Base-by-base conservation (phyloP, 768 basidiomycete species). In the Amanita muscaria region DNA sequence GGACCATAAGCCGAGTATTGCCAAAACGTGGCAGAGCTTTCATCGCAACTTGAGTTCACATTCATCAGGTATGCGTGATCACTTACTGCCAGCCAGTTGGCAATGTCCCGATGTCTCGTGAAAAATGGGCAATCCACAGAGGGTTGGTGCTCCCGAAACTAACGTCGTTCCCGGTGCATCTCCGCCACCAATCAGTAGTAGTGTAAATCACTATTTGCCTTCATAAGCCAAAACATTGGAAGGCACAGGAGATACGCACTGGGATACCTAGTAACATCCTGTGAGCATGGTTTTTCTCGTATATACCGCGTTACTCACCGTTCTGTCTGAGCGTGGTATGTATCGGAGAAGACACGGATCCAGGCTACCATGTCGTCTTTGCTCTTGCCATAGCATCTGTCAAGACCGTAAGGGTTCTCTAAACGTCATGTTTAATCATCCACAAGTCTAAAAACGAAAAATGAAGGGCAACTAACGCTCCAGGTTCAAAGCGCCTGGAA, bases 401-500 rank as follows among this genome's bases (percentile, higher is more conserved):
- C 62, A 5, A 62, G 65, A 21, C 73, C 74, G 50, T 58, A 57
- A 4, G 77, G 72, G 53, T 73, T 74, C 44, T 76, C 77, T 80
- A 46, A 34, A 24, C 15, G 32, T 18, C 32, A 21, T 15, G 50
- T 31, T 15, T 3, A 24, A 22, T 47, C 3, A 29, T 10, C 9
- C 19, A 44, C 21, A 5, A 6, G 12, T 6, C 27, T 29, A 30
- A 22, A 9, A 37, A 36, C n/a, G n/a, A n/a, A n/a, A n/a, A n/a
- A n/a, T n/a, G n/a, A n/a, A n/a, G n/a, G 7, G 9, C 16, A 3
- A 53, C 69, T 43, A 24, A 80, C 79, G 70, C 51, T 83, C 77
- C 41, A 83, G 73, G 49, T 82, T 79, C 7, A 82, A 57, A 5
- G 74, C 74, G 10, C 79, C 79, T 18, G 81, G 79, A n/a, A 80